These are phyloP conservation scores for Zygosaccharomyces rouxii DNA, from an alignment of 805 yeast genomes.

Conservation along the genomic window DNA sequence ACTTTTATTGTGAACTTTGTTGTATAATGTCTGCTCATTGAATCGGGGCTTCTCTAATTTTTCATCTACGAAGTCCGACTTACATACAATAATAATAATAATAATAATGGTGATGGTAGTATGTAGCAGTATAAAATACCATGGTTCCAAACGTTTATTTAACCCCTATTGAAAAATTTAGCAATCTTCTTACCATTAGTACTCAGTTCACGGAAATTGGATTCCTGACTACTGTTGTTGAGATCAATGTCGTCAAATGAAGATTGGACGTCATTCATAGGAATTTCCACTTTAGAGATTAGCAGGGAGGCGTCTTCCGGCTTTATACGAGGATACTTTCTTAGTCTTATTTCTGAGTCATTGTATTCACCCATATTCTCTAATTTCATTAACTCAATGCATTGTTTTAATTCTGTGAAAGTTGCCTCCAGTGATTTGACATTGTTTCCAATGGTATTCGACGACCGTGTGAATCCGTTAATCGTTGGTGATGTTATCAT, in stretches of 20 bases:
- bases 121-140: background rate
- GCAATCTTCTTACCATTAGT: slow-evolving; percentile 24
- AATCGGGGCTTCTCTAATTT: background rate
- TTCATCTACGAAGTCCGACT: background rate
- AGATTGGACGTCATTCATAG: slow-evolving; percentile 5
- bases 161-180: slow-evolving; percentile 26
- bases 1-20: background rate
- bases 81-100: background rate
- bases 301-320: slow-evolving; percentile 65
- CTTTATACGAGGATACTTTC: slow-evolving; percentile 68
- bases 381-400: slow-evolving; percentile 62
- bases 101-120: background rate
- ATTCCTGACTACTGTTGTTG: slow-evolving; percentile 6
- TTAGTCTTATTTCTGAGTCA: slow-evolving; percentile 50
- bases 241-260: slow-evolving; percentile 9
- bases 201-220: slow-evolving; percentile 11
- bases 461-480: slow-evolving; percentile 16
- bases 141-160: background rate
- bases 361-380: slow-evolving; percentile 63
- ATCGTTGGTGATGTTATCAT: slow-evolving; percentile 25
- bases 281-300: slow-evolving; percentile 43
- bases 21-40: background rate
- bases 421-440: slow-evolving; percentile 62
- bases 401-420: slow-evolving; percentile 74
- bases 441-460: slow-evolving; percentile 30